phyloP scores from a whole-genome alignment of 129 eudicot genomes.

The Escallonia rubra region DNA sequence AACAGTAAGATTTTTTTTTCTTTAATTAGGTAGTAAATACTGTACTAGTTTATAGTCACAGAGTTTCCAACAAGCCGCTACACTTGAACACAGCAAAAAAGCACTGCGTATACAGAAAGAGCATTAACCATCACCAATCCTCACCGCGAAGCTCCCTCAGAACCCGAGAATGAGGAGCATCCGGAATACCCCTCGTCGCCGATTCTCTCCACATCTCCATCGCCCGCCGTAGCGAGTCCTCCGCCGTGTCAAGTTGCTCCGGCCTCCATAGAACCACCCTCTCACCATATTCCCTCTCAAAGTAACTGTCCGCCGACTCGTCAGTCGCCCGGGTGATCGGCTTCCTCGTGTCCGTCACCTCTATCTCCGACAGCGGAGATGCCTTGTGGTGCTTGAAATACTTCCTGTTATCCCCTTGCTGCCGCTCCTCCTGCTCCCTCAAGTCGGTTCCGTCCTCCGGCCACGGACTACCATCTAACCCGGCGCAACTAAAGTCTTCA shows the following conservation, averaged over 20 bases:
- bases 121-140: conserved; percentile 36
- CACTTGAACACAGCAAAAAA: too few species aligned
- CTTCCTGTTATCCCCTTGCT: conserved; percentile 50
- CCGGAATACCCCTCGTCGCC: conserved; percentile 71
- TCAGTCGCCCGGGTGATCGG: conserved; percentile 49
- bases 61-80: too few species aligned
- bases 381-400: conserved; percentile 66
- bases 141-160: conserved; percentile 69
- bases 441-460: conserved; percentile 26
- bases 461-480: conserved; percentile 53
- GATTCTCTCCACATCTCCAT: conserved; percentile 42
- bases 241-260: conserved; percentile 79
- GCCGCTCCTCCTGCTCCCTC: conserved; percentile 21
- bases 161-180: conserved; percentile 73
- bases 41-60: too few species aligned
- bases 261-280: conserved; percentile 42
- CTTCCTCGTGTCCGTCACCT: conserved; percentile 75
- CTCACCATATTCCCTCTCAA: conserved; percentile 16
- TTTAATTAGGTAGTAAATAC: too few species aligned
- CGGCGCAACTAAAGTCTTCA: conserved; percentile 37
- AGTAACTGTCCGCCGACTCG: conserved; percentile 28
- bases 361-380: conserved; percentile 68
- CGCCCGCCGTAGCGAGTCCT: conserved; percentile 56
- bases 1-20: too few species aligned
- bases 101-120: too few species aligned